Evolutionary conservation across 805 yeast genomes (phyloP).

Genomic region (Ogataea haglerorum): DNA sequence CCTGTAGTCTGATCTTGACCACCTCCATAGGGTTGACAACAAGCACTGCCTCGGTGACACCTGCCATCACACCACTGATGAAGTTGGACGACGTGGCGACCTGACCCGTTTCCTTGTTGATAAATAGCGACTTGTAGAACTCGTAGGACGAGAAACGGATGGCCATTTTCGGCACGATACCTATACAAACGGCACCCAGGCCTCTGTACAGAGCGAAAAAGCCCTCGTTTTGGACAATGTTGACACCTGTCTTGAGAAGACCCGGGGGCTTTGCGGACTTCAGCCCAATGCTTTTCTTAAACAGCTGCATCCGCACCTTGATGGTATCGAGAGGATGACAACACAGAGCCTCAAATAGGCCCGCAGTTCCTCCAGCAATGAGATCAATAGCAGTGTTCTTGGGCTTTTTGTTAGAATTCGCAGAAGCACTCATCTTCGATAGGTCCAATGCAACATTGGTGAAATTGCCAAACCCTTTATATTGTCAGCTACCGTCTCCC

Average conservation of each 20-base stretch:
- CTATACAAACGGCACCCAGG: constrained; percentile 93
- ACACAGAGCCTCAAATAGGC: constrained; percentile 93
- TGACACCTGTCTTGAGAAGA: constrained; percentile 74
- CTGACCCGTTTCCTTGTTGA: constrained; percentile 55
- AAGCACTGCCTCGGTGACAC: constrained; percentile 90
- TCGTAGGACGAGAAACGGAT: constrained; percentile 94
- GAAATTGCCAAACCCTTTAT: constrained; percentile 2
- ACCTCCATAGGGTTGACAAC: constrained; percentile 98
- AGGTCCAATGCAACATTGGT: background rate
- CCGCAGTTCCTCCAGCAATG: constrained; percentile 96
- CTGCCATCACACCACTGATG: constrained; percentile 95
- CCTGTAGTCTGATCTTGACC: constrained; percentile 92
- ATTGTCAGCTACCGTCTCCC: constrained; percentile 12
- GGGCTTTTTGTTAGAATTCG: constrained; percentile 22
- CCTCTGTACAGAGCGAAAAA: constrained; percentile 89
- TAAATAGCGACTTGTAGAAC: constrained; percentile 69
- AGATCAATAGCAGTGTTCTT: constrained; percentile 57
- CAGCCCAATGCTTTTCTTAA: constrained; percentile 57
- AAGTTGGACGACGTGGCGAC: constrained; percentile 76
- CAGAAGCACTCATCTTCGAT: constrained; percentile 22
- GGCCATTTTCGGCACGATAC: constrained; percentile 98
- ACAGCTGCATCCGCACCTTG: constrained; percentile 95
- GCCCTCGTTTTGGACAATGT: constrained; percentile 76
- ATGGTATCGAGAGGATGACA: constrained; percentile 98
- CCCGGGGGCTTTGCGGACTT: constrained; percentile 69